phyloP scores from a whole-genome alignment of 148 eudicot species.

The Linanthus parryae region DNA sequence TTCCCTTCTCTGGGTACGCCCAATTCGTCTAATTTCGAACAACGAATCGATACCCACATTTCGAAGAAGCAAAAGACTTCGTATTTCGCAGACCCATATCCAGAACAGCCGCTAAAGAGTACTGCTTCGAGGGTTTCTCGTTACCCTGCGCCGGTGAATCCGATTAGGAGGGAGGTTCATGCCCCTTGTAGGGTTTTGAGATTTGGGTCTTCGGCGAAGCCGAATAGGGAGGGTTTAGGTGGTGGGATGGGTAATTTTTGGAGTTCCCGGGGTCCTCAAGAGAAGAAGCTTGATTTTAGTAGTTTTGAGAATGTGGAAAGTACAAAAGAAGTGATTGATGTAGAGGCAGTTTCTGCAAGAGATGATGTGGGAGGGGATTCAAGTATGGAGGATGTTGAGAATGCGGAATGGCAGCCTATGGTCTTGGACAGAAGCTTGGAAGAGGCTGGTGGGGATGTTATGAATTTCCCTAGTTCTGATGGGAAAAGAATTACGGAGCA shows the following conservation, averaged over 20 bases:
- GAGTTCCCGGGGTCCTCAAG: too few relatives aligned
- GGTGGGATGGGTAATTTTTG: slow-evolving; percentile 29
- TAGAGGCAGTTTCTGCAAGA: too few relatives aligned
- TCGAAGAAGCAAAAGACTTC: slow-evolving; percentile 47
- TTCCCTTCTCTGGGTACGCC: slow-evolving; percentile 19
- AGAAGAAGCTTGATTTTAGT: too few relatives aligned
- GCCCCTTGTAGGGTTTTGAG: slow-evolving; percentile 41
- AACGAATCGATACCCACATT: slow-evolving; percentile 25
- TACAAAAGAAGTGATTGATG: slow-evolving; percentile 39
- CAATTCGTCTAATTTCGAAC: slow-evolving; percentile 16
- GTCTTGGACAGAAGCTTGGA: neutral
- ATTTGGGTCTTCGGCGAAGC: slow-evolving; percentile 16
- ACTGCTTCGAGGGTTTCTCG: slow-evolving; percentile 22
- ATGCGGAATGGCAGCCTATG: neutral
- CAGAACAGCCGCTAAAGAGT: slow-evolving; percentile 10
- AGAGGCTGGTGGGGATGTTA: slow-evolving; percentile 26
- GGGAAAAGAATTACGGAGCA: slow-evolving; percentile 21
- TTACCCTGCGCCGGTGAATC: slow-evolving; percentile 42
- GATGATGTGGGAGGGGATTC: slow-evolving; percentile 18
- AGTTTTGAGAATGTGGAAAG: too few relatives aligned
- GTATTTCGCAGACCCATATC: neutral
- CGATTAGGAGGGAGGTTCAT: slow-evolving; percentile 45
- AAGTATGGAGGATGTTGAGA: slow-evolving; percentile 34
- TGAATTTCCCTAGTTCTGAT: slow-evolving; percentile 22
- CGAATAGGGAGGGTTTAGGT: slow-evolving; percentile 7